Evolutionary conservation across 495 filamentous ascomycete species (phyloP).

Genomic region (Barbatosphaeria neglecta): DNA sequence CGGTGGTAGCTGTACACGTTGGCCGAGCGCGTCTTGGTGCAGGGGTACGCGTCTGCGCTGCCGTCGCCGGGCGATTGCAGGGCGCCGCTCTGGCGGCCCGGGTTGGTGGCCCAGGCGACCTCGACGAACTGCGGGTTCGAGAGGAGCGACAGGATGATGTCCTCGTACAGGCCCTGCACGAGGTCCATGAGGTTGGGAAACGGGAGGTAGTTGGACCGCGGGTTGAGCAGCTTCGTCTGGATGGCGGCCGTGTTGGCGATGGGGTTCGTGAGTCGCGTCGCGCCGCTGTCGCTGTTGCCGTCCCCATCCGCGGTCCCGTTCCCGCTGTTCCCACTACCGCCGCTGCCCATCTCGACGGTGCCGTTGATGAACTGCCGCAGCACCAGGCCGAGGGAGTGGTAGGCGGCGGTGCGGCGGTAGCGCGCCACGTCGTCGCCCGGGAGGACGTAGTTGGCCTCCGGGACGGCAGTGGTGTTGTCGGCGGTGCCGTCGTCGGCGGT

Average conservation of each 20-base stretch:
- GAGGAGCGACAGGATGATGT: slow-evolving; percentile 23
- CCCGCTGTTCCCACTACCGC: no score
- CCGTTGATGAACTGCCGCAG: slow-evolving; percentile 24
- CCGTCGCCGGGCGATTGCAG: neutral
- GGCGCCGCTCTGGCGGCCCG: slow-evolving; percentile 12
- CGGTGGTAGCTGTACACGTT: slow-evolving; percentile 20
- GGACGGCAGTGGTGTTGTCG: slow-evolving; percentile 24
- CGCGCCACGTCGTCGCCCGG: slow-evolving; percentile 9
- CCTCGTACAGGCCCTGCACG: slow-evolving; percentile 21
- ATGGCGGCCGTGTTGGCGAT: slow-evolving; percentile 21
- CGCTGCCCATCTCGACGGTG: slow-evolving; percentile 16
- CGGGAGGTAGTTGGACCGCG: slow-evolving; percentile 16
- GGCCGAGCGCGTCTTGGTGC: slow-evolving; percentile 13
- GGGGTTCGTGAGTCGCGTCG: slow-evolving; percentile 13
- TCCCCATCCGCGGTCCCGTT: slow-evolving; percentile 23
- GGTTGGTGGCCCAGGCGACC: slow-evolving; percentile 24
- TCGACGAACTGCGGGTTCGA: slow-evolving; percentile 19
- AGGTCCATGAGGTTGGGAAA: slow-evolving; percentile 4
- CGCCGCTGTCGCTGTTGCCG: neutral
- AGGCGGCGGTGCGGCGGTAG: slow-evolving; percentile 22
- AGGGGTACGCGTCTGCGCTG: slow-evolving; percentile 14
- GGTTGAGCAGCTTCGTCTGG: slow-evolving; percentile 23
- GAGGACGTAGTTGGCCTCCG: slow-evolving; percentile 20
- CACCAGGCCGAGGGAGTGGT: slow-evolving; percentile 20
- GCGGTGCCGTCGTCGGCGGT: slow-evolving; percentile 22